phyloP scores from a whole-genome alignment of 495 filamentous ascomycete genomes.

The Lentithecium fluviatile region DNA sequence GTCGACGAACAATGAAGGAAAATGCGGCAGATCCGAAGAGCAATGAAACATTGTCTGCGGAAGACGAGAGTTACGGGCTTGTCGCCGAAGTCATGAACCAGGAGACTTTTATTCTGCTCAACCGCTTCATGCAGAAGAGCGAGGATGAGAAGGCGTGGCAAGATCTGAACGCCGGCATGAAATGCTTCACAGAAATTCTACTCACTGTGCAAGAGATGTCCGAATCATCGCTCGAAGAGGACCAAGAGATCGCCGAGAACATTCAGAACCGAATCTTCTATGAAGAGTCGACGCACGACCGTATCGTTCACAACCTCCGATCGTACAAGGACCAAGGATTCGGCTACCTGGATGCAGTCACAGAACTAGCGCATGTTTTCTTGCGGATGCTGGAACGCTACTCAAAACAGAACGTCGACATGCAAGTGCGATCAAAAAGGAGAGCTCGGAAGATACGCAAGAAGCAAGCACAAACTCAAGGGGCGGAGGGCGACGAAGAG shows the following conservation, averaged over 20 bases:
- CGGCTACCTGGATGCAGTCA: slow-evolving; percentile 87
- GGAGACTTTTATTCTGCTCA: slow-evolving; percentile 85
- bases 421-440: slow-evolving; percentile 83
- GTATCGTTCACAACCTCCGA: slow-evolving; percentile 72
- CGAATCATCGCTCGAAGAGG: slow-evolving; percentile 78
- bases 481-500: slow-evolving; percentile 33
- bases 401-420: slow-evolving; percentile 87
- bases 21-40: slow-evolving; percentile 23
- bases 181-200: slow-evolving; percentile 84
- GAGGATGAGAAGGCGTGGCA: slow-evolving; percentile 83
- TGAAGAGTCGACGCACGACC: slow-evolving; percentile 90
- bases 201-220: slow-evolving; percentile 94
- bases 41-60: slow-evolving; percentile 43
- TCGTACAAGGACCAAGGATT: slow-evolving; percentile 92
- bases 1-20: slow-evolving; percentile 59
- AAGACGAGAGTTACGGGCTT: slow-evolving; percentile 76
- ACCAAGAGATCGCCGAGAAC: slow-evolving; percentile 97
- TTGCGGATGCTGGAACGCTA: slow-evolving; percentile 89
- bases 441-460: slow-evolving; percentile 69
- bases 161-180: slow-evolving; percentile 82
- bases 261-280: slow-evolving; percentile 97
- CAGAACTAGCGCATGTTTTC: slow-evolving; percentile 88
- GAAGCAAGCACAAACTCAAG: slow-evolving; percentile 41
- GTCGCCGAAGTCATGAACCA: slow-evolving; percentile 89
- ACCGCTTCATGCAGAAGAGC: slow-evolving; percentile 73